Percentiles rank a stretch among this genome's conserved stretches.
Conservation (phyloP, 2,329 filamentous ascomycete species). For the Epichloe brachyelytri region DNA sequence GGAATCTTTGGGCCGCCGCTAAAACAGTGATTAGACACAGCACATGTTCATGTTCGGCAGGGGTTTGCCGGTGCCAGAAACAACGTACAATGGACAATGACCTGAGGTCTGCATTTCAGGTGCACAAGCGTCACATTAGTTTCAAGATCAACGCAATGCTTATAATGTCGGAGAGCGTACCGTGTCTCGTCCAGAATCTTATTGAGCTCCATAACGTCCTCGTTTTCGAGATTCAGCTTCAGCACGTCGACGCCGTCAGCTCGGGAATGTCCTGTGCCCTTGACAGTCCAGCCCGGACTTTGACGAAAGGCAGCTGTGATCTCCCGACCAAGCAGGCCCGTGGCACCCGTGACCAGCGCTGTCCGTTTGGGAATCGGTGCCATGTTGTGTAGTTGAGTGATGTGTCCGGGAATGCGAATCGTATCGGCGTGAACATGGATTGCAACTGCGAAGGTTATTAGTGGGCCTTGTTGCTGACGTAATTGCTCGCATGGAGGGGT, state of each 20-base stretch:
- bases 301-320: constrained; percentile 58
- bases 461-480: too few relatives aligned
- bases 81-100: constrained; percentile 62
- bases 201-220: constrained; percentile 27
- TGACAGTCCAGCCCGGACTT: constrained; percentile 44
- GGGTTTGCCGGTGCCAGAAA: background rate
- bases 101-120: constrained; percentile 46
- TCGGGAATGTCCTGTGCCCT: constrained; percentile 62
- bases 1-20: constrained; percentile 81
- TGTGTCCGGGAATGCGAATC: background rate
- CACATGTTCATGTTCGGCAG: background rate
- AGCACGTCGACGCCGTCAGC: constrained; percentile 57
- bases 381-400: background rate
- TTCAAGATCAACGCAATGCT: background rate
- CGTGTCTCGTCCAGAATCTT: constrained; percentile 39
- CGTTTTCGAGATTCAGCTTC: constrained; percentile 40
- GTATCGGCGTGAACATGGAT: too few relatives aligned
- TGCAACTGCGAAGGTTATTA: too few relatives aligned
- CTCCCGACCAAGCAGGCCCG: constrained; percentile 70
- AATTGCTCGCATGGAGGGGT: too few relatives aligned
- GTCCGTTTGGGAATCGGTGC: constrained; percentile 18
- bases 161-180: constrained; percentile 25
- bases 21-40: constrained; percentile 1
- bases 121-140: background rate
- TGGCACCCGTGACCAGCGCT: constrained; percentile 71